Base-by-base conservation (phyloP, 495 filamentous ascomycete genomes). In the Talaromyces thailandensis region DNA sequence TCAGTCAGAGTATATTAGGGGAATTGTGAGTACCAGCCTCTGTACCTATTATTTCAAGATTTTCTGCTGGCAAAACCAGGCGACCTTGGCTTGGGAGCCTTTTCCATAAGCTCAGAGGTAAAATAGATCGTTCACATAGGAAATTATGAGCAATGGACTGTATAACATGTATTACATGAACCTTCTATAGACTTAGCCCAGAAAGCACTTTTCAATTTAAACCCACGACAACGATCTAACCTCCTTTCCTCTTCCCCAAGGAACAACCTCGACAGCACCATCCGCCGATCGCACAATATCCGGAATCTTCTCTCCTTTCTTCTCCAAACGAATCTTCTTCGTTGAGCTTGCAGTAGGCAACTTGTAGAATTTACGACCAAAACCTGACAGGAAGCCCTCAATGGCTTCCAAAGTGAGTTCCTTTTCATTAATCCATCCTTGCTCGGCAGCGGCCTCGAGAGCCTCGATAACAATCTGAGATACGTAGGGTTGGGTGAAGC, bases 401-500 rank as follows among this genome's bases (percentile, higher is more conserved):
- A 96, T 66, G 48, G 79, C 78, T 64, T 89, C 87, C 48, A 83
- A 76, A 11, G 87, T 92, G n/a, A 95, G 84, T 21, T 87, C 82
- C 16, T 82, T 79, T 21, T 84, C 83, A 55, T 74, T 78, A 16
- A 95, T 75, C 50, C 88, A 75, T n/a, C 86, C 88, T 28, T 83
- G 81, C 67, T 84, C 75, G 23, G 87, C 73, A 8, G 81, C 91
- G 67, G 87, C 82, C 71, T 90, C 88, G 28, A 96, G 79, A 18
- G 89, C 88, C 62, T 83, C 81, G 28, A 96, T 67, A 32, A 93
- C 88, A 28, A 88, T 79, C 61, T 88, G 85, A 14, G 90, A 85
- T n/a, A 85, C 86, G 68, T 86, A 90, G n/a, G 90, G 88, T 71
- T 96, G 92, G 7, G 92, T 96, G 76, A 95, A 96, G 6, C 93